Evolutionary conservation across 2,329 filamentous ascomycete species (phyloP), one percentile per base, ranked within the genome.

Genomic region (Cytospora mali): DNA sequence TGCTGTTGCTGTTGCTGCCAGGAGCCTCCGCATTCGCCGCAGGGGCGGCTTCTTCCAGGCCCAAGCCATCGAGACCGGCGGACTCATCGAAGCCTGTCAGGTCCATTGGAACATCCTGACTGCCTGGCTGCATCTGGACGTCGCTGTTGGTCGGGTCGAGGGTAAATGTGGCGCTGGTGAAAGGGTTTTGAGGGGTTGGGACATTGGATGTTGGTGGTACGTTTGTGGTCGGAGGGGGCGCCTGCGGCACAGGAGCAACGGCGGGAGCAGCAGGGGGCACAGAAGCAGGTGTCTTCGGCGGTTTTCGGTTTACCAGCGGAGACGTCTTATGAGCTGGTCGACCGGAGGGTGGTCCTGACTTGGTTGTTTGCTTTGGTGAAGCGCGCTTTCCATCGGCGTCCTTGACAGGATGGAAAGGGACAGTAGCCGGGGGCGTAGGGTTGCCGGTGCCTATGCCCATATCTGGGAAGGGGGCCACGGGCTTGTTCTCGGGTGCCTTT

Each of bases 11-110:
- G 16, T 9, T 11, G 23, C 72, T 69, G 39, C 64, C 73, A 16
- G 67, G 69, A 35, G 69, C 71, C 2, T 73, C 73, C 5, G 70
- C 69, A 28, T 69, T 68, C 9, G 69, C 60, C 16, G 33, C 21
- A 11, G 61, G 11, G n/a, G 11, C 33, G 10, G 42, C 18, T 14
- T 27, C 59, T 16, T 48, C 59, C n/a, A 52, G 18, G 13, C 42
- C 62, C 16, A 59, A 55, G 11, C 16, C 59, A n/a, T 55, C 62
- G 16, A 59, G 31, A 5, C 58, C 55, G 23, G 57, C 46, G 28
- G 58, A 33, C 35, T 59, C 59, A 42, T 62, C 62, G 23, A 64
- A 55, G 29, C 50, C 23, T 11, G 62, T 55, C 52, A 64, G 48
- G 42, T 62, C 61, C 54, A 66, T 52, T 18, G 54, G 52, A 27